Base-by-base conservation (phyloP, 2,329 filamentous ascomycete genomes). In the Periconia sp. region DNA sequence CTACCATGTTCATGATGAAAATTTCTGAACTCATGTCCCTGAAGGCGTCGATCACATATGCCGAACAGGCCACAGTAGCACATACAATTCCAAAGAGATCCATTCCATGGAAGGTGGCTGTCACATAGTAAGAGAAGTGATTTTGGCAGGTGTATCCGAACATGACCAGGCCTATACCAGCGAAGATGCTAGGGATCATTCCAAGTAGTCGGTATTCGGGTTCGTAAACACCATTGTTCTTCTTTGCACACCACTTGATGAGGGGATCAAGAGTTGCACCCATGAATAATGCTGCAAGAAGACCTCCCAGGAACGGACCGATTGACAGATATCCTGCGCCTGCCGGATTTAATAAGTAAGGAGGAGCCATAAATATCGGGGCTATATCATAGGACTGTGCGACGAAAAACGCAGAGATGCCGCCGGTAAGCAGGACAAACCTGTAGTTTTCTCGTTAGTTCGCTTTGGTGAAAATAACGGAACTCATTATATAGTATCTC, bases 211-310 rank as follows among this genome's bases (percentile, higher is more conserved):
- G 75, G 59, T 82, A 82, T 59, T 83, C 80, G 6, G 81, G 81
- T 60, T 83, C 80, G 64, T 82, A 83, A 45, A 81, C 69, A n/a
- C 81, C 80, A 18, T 68, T 70, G 62, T 82, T 83, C 55, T 72
- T 76, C 61, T 75, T 77, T 3, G 79, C 76, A 51, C 81, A 74
- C 65, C 71, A 78, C 41, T 65, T 69, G 49, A 74, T 73, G 2
- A 76, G 48, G 5, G 71, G 72, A 52, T 78, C 76, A 9, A 71
- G 64, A 10, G 70, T 61, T 1, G 61, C 58, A 2, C 70, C 69
- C 1, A 74, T 62, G 40, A 75, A 53, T 6, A 74, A 45, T n/a
- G 65, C 62, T 18, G 68, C 74, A 7, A 77, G 35, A 2, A 73
- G 57, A 19, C 73, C 74, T 13, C 76, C 77, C 6, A 76, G 63